phyloP scores from a whole-genome alignment of 495 filamentous ascomycete genomes.

The Neurospora cerealis region DNA sequence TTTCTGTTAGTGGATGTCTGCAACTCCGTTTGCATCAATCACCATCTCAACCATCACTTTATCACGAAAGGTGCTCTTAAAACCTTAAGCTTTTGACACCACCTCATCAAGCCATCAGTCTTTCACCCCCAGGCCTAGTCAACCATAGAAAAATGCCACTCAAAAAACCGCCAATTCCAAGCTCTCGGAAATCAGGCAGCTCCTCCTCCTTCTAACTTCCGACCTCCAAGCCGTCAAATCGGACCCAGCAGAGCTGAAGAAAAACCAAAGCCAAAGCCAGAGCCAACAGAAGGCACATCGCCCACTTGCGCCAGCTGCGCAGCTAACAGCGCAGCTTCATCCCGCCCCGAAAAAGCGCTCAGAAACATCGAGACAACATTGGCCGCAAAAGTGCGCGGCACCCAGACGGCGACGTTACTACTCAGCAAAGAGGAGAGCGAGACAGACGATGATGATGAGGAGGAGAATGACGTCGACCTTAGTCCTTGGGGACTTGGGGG shows the following conservation, averaged over 20 bases:
- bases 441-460: too few relatives aligned
- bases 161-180: background rate
- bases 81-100: too few relatives aligned
- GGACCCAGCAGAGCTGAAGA: background rate
- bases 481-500: too few relatives aligned
- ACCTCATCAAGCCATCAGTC: background rate
- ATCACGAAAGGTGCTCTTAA: too few relatives aligned
- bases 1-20: background rate
- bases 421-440: too few relatives aligned
- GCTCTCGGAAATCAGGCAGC: background rate
- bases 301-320: background rate
- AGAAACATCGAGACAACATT: too few relatives aligned
- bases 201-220: background rate
- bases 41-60: too few relatives aligned
- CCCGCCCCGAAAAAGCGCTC: too few relatives aligned
- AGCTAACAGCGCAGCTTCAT: background rate
- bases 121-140: too few relatives aligned
- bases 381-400: background rate
- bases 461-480: too few relatives aligned
- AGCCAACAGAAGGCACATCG: background rate
- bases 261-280: background rate
- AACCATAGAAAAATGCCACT: background rate
- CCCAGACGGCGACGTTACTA: too few relatives aligned
- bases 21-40: too few relatives aligned
- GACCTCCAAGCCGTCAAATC: background rate